Conservation (phyloP, 1,284 basidiomycete genomes). For the Apiotrichum sp. region DNA sequence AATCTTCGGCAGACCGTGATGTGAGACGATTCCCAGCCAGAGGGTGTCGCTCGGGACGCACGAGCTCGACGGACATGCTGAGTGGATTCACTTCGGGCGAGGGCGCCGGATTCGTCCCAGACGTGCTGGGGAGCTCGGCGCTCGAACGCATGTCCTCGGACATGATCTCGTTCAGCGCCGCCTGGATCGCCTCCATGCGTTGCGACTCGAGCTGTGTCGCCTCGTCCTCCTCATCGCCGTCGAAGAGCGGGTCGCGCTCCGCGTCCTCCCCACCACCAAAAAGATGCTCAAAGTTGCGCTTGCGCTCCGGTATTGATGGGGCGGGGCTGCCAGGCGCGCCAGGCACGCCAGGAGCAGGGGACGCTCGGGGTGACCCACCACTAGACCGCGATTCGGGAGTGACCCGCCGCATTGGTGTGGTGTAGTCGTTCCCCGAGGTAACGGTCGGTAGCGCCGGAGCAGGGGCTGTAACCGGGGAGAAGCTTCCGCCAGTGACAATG, state of each 20-base stretch:
- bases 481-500: conserved; percentile 20
- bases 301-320: not conserved
- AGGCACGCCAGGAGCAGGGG: not conserved
- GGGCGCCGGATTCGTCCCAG: not conserved
- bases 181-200: conserved; percentile 87
- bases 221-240: conserved; percentile 43
- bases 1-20: conserved; percentile 35
- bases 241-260: conserved; percentile 46
- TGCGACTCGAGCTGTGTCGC: conserved; percentile 44
- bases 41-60: not conserved
- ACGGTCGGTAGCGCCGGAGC: conserved; percentile 12
- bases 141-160: conserved; percentile 58
- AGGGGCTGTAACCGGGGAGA: conserved; percentile 19
- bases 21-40: conserved; percentile 16
- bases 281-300: conserved; percentile 38
- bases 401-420: conserved; percentile 1
- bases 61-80: conserved; percentile 5
- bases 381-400: not conserved
- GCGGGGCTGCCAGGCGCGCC: not conserved
- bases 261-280: conserved; percentile 20
- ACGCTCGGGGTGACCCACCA: not conserved
- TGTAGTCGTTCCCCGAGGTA: conserved; percentile 6
- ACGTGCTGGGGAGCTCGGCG: not conserved
- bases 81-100: conserved; percentile 1
- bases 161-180: conserved; percentile 89